Percentiles rank a stretch among this genome's conserved stretches.
These are phyloP conservation scores for Ophiostoma australiae DNA, from an alignment of 2,329 filamentous ascomycete species.

Conservation along the genomic window DNA sequence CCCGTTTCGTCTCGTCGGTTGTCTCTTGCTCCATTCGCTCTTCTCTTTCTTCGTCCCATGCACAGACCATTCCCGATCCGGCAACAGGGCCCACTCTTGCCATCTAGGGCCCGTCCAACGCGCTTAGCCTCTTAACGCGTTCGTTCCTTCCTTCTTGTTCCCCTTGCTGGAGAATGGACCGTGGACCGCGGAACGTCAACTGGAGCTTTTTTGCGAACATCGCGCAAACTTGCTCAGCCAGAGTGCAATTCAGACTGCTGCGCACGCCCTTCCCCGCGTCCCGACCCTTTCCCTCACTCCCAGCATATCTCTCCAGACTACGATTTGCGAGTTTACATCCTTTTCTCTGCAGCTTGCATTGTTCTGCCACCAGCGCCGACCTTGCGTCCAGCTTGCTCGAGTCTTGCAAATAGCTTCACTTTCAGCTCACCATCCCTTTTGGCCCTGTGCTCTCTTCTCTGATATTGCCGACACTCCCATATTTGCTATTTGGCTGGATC, in stretches of 20 bases:
- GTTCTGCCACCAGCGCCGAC: background rate
- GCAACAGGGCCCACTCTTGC: background rate
- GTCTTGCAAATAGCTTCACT: constrained; percentile 10
- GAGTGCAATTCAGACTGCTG: constrained; percentile 3
- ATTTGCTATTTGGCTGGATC: background rate
- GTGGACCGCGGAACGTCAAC: constrained; percentile 10
- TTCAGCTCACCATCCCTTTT: background rate
- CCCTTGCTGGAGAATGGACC: constrained; percentile 1
- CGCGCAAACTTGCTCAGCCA: constrained; percentile 17
- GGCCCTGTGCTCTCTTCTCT: background rate
- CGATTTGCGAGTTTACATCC: background rate
- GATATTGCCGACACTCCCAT: background rate
- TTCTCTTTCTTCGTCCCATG: constrained; percentile 12
- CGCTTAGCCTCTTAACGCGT: constrained; percentile 28
- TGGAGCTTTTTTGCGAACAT: constrained; percentile 18
- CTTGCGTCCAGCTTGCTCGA: background rate
- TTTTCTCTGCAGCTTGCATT: background rate
- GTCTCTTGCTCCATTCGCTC: constrained; percentile 17
- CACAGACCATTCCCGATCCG: constrained; percentile 20
- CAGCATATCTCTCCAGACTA: background rate
- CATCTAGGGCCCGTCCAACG: constrained; percentile 17
- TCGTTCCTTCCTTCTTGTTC: constrained; percentile 13
- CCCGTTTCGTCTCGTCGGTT: constrained; percentile 8
- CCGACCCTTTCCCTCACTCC: background rate
- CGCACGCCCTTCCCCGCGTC: constrained; percentile 1